These are phyloP conservation scores for Tagetes patula DNA, from an alignment of 129 eudicot species.

Conservation along the genomic window DNA sequence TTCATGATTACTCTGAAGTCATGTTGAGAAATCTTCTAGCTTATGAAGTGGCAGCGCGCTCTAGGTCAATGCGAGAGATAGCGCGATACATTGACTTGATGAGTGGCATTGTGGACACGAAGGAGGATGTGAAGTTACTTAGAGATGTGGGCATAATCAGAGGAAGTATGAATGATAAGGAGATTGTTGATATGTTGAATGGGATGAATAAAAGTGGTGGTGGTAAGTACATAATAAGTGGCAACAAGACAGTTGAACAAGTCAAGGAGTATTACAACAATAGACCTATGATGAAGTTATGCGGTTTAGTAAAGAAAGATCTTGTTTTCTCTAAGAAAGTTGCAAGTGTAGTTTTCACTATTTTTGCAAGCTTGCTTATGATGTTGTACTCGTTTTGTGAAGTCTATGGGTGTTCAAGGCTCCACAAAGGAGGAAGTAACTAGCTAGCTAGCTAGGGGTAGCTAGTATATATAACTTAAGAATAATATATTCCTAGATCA, in stretches of 20 bases:
- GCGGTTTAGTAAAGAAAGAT: slow-evolving; percentile 25
- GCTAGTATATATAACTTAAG: too few relatives aligned
- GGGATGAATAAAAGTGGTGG: slow-evolving; percentile 36
- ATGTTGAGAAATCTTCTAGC: slow-evolving; percentile 50
- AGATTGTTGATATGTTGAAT: slow-evolving; percentile 37
- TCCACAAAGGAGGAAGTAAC: slow-evolving; percentile 4
- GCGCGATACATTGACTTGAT: slow-evolving; percentile 40
- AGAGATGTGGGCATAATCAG: slow-evolving; percentile 27
- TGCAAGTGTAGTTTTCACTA: slow-evolving; percentile 14
- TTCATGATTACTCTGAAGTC: slow-evolving; percentile 37
- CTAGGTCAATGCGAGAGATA: slow-evolving; percentile 17
- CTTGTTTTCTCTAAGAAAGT: slow-evolving; percentile 23
- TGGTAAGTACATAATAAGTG: neutral
- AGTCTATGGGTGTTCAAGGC: slow-evolving; percentile 39
- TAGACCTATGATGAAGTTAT: slow-evolving; percentile 27
- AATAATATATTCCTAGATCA: neutral
- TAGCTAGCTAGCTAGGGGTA: too few relatives aligned
- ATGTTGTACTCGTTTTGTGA: slow-evolving; percentile 43
- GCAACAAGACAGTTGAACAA: slow-evolving; percentile 16
- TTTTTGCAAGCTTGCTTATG: slow-evolving; percentile 23
- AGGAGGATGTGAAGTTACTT: slow-evolving; percentile 35
- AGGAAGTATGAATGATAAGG: slow-evolving; percentile 26
- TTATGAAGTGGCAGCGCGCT: slow-evolving; percentile 30
- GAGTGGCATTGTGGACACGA: slow-evolving; percentile 50
- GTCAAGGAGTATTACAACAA: slow-evolving; percentile 34